phyloP scores from a whole-genome alignment of 75 land plant species.

The Picea sitchensis region DNA sequence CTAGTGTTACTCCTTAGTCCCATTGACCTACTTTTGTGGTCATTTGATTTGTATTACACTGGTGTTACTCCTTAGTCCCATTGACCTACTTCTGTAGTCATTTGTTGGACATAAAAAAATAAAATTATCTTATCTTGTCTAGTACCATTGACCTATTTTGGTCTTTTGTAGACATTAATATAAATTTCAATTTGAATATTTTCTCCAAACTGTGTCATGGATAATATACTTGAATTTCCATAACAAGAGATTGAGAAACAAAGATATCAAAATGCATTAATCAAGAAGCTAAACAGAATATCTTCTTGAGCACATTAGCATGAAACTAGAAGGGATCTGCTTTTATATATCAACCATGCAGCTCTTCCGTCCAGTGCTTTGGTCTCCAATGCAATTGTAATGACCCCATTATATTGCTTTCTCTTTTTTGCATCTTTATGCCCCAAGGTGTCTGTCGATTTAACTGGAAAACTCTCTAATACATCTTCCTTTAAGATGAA shows the following conservation, averaged over 20 bases:
- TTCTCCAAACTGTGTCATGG: neutral
- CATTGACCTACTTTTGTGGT: too few relatives aligned
- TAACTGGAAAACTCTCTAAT: neutral
- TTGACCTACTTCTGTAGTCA: too few relatives aligned
- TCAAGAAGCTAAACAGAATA: too few relatives aligned
- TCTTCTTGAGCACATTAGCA: conserved; percentile 1
- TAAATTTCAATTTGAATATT: too few relatives aligned
- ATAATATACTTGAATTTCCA: neutral
- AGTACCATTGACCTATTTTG: too few relatives aligned
- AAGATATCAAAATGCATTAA: neutral
- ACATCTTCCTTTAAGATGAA: neutral
- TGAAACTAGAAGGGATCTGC: neutral
- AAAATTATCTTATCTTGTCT: too few relatives aligned
- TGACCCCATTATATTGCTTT: neutral
- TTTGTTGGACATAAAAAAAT: too few relatives aligned
- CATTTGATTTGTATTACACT: too few relatives aligned
- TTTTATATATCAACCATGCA: neutral
- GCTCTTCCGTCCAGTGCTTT: neutral
- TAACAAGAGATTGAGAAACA: neutral
- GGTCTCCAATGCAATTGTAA: neutral
- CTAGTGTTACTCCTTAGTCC: too few relatives aligned
- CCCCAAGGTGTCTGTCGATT: neutral
- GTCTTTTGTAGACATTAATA: too few relatives aligned
- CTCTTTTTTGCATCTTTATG: neutral
- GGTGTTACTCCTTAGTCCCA: too few relatives aligned